Percentiles rank a stretch among this genome's conserved stretches.
phyloP scores from a whole-genome alignment of 495 filamentous ascomycete species.

The Aspergillus sparsus region DNA sequence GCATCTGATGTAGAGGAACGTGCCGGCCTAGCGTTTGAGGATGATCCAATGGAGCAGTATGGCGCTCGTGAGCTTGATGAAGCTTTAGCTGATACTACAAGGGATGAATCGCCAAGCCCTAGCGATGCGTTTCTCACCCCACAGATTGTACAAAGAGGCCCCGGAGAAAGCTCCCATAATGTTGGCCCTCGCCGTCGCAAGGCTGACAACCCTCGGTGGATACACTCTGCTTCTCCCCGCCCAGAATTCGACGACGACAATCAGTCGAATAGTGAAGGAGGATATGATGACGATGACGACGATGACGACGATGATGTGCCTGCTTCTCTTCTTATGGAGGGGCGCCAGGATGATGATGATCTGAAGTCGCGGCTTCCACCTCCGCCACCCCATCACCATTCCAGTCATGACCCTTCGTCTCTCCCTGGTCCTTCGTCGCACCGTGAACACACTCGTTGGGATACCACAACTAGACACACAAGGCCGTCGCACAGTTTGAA shows the following conservation, averaged over 20 bases:
- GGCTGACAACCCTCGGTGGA: constrained; percentile 36
- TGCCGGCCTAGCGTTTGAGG: constrained; percentile 65
- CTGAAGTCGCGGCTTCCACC: constrained; percentile 39
- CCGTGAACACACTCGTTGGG: constrained; percentile 64
- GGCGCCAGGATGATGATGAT: constrained; percentile 41
- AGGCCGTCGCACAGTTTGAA: constrained; percentile 47
- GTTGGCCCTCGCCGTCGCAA: constrained; percentile 34
- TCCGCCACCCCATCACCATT: constrained; percentile 36
- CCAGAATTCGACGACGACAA: constrained; percentile 60
- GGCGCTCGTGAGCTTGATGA: constrained; percentile 72
- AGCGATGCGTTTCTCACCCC: constrained; percentile 47
- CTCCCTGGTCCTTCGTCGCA: constrained; percentile 53
- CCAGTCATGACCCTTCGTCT: constrained; percentile 26
- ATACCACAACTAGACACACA: constrained; percentile 54
- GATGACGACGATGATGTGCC: constrained; percentile 89
- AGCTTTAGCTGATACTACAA: constrained; percentile 60
- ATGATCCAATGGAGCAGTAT: constrained; percentile 65
- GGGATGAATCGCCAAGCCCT: constrained; percentile 61
- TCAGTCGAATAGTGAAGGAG: too few relatives aligned
- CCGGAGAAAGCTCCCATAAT: constrained; percentile 19
- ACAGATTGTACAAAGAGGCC: constrained; percentile 19
- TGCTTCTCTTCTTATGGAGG: constrained; percentile 80
- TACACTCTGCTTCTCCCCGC: constrained; percentile 30
- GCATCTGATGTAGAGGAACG: constrained; percentile 65
- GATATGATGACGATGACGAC: constrained; percentile 71